A percentile compares a stretch with the other conserved stretches of the same genome.
Conservation (phyloP, 2,329 filamentous ascomycete species). For the Graphilbum fragrans region DNA sequence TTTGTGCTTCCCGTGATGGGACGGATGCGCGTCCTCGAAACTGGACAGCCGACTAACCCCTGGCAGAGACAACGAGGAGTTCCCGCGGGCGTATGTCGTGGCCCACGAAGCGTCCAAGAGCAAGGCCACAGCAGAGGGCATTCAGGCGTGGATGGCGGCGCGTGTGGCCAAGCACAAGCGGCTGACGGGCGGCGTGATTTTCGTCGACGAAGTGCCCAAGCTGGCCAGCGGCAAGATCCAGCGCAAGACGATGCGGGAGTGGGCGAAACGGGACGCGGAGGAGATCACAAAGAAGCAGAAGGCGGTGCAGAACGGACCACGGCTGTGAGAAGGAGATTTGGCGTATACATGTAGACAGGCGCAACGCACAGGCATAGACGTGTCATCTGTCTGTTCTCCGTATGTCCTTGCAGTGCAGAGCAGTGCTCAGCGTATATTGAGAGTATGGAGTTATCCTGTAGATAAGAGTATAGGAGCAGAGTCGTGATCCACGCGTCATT, state of each 20-base stretch:
- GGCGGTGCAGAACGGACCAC: neutral
- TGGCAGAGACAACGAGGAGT: no score
- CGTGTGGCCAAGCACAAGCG: constrained; percentile 30
- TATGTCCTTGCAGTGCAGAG: no score
- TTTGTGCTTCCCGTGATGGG: no score
- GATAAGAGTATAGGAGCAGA: neutral
- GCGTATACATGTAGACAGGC: neutral
- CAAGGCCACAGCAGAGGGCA: constrained; percentile 35
- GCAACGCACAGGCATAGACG: neutral
- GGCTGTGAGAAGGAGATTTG: neutral
- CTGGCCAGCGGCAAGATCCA: constrained; percentile 36
- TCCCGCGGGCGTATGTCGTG: constrained; percentile 39
- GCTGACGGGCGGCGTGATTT: constrained; percentile 36
- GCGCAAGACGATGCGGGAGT: constrained; percentile 41
- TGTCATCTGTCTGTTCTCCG: no score
- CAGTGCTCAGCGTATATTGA: no score
- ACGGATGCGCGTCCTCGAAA: no score
- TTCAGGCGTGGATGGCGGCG: constrained; percentile 37
- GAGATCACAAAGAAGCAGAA: constrained; percentile 14
- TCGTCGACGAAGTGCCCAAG: constrained; percentile 44
- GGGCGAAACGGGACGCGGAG: constrained; percentile 39
- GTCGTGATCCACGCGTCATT: neutral
- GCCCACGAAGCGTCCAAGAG: constrained; percentile 31
- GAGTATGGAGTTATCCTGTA: neutral
- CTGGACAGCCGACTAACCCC: no score